Base-by-base conservation (phyloP, 805 yeast species). In the Dipodascopsis tothii region DNA sequence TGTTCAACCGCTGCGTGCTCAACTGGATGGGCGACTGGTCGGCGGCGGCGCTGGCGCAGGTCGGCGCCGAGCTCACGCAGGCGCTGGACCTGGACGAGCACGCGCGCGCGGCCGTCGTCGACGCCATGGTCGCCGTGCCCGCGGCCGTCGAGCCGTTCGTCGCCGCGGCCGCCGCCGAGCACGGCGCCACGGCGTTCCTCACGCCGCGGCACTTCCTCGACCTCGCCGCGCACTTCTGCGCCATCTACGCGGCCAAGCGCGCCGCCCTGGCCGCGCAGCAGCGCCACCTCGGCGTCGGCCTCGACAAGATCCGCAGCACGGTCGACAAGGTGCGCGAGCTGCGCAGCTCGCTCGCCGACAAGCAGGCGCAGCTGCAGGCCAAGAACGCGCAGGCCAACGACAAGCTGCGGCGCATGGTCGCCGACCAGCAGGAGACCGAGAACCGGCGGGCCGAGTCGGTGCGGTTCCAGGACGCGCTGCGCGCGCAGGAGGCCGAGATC, bases 21-120 rank as follows among this genome's bases (percentile, higher is more conserved):
- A 77, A 81, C 56, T 84, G 90, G 87, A 78, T 86, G 81, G 95
- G 95, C 3, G 77, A 77, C 42, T 88, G 96, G 96, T 69, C 80
- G 0, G 46, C 52, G 3, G 46, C 56, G 0, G 65, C 86, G 0
- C 60, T 80, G 39, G 41, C 49, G 4, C 75, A 76, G 39, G 75
- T 86, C 27, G 75, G 81, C 0, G 43, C 55, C 0, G 61, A 61
- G 3, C 51, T 70, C 35, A 57, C 78, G 1, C 62, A 62, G 32
- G 43, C 56, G 33, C 56, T 78, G 7, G 84, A 90, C 1, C 58
- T 82, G 14, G 81, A 79, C 43, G 59, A 65, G 40, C 66, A 76
- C 1, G 64, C 60, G 14, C 54, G 75, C 21, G 75, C 75, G 18
- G 69, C 70, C 0, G 57, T 82, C 2, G 60, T 77, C 3, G 70